Evolutionary conservation across 2,329 filamentous ascomycete species (phyloP).

Genomic region (Aureobasidium lini): DNA sequence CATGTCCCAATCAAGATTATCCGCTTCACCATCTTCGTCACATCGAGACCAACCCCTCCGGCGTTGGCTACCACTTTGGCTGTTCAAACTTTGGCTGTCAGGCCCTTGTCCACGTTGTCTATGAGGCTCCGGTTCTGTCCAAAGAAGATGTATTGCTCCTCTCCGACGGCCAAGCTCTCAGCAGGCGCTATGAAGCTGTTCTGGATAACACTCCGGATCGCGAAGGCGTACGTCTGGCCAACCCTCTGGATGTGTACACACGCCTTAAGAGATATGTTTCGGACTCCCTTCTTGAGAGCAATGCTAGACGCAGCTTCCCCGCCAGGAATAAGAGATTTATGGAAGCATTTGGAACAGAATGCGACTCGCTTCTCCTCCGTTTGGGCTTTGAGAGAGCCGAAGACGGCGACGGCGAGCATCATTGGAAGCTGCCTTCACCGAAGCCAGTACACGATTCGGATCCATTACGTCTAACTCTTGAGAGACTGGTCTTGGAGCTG

Average conservation of each 20-base stretch:
- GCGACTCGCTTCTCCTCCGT: constrained; percentile 48
- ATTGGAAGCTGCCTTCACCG: constrained; percentile 24
- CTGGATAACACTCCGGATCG: constrained; percentile 46
- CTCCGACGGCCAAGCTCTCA: constrained; percentile 46
- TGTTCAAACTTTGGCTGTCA: constrained; percentile 55
- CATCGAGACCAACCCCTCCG: neutral
- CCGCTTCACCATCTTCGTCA: constrained; percentile 54
- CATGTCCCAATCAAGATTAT: constrained; percentile 42
- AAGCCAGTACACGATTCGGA: constrained; percentile 19
- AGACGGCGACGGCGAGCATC: constrained; percentile 15
- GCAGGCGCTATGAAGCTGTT: constrained; percentile 46
- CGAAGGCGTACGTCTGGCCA: constrained; percentile 44
- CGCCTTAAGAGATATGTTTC: constrained; percentile 53
- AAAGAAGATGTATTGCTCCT: constrained; percentile 44
- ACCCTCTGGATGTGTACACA: constrained; percentile 47
- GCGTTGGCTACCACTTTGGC: constrained; percentile 42
- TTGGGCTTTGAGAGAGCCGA: constrained; percentile 47
- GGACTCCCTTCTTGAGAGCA: constrained; percentile 47
- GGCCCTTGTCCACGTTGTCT: constrained; percentile 44
- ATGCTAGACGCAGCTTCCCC: constrained; percentile 48
- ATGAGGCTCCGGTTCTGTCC: constrained; percentile 46
- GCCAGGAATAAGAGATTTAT: constrained; percentile 57
- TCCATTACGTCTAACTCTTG: constrained; percentile 38
- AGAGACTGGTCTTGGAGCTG: constrained; percentile 55
- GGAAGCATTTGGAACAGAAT: constrained; percentile 56